Conservation (phyloP, 2,329 filamentous ascomycete species). For the Alternaria consortialis region DNA sequence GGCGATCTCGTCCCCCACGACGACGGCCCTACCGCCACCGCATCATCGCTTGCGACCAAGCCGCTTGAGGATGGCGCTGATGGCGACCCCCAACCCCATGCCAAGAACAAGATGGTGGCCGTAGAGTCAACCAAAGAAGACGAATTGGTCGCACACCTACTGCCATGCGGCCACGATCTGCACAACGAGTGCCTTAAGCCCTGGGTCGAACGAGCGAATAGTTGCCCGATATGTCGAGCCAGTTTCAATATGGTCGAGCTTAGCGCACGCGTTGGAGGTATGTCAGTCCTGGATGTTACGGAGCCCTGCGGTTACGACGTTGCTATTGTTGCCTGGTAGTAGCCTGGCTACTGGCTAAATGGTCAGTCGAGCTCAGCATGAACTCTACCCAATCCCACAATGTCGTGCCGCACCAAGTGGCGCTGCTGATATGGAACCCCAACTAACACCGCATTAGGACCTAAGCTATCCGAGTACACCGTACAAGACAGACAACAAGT, state of each 20-base stretch:
- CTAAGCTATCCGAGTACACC: conserved; percentile 66
- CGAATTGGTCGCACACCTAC: conserved; percentile 67
- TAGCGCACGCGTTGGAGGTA: conserved; percentile 81
- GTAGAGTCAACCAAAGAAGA: conserved; percentile 54
- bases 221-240: conserved; percentile 94
- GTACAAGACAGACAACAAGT: conserved; percentile 89
- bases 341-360: conserved; percentile 36
- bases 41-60: conserved; percentile 34
- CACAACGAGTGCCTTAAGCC: conserved; percentile 92
- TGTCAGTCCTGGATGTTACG: conserved; percentile 34
- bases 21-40: conserved; percentile 51
- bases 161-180: conserved; percentile 87
- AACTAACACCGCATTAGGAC: conserved; percentile 54
- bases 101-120: conserved; percentile 24
- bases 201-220: conserved; percentile 97
- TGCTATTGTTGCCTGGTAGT: conserved; percentile 30
- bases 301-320: conserved; percentile 26
- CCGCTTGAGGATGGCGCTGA: conserved; percentile 41
- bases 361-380: conserved; percentile 42
- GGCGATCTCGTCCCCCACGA: conserved; percentile 70
- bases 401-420: conserved; percentile 11
- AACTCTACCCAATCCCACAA: conserved; percentile 21
- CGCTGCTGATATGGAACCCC: conserved; percentile 2
- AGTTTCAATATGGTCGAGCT: conserved; percentile 91
- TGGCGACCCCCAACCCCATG: conserved; percentile 28